phyloP scores from a whole-genome alignment of 2,329 filamentous ascomycete genomes.

The Pseudocercospora ulei region DNA sequence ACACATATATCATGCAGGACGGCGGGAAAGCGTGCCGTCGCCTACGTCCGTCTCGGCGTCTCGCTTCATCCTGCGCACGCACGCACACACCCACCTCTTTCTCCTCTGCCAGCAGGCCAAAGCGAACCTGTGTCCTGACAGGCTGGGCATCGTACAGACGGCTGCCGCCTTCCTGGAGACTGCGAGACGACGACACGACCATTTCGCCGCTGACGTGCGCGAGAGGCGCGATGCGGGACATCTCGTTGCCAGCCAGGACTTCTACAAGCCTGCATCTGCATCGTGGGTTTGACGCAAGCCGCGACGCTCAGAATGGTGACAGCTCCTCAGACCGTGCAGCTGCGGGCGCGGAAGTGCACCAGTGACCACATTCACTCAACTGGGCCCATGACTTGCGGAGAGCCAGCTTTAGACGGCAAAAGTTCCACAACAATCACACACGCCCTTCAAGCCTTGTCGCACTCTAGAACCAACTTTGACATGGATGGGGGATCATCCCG shows the following conservation, averaged over 20 bases:
- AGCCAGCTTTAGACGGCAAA: no score
- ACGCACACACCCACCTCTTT: conserved; percentile 8
- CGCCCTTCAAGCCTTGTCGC: no score
- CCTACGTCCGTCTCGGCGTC: background rate
- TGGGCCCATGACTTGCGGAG: no score
- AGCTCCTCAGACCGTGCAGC: conserved; percentile 2
- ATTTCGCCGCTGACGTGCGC: conserved; percentile 4
- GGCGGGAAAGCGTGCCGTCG: conserved; percentile 7
- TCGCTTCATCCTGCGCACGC: conserved; percentile 6
- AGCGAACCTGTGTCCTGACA: conserved; percentile 5
- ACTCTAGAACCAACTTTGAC: no score
- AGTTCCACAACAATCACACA: no score
- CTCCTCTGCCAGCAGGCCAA: conserved; percentile 11
- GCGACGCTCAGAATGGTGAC: conserved; percentile 8
- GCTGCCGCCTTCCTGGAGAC: conserved; percentile 7
- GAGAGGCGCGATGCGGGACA: conserved; percentile 1
- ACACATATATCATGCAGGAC: no score
- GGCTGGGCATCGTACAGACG: conserved; percentile 4
- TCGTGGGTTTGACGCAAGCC: conserved; percentile 14
- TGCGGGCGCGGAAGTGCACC: conserved; percentile 2
- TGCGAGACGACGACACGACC: background rate
- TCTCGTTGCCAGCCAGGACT: conserved; percentile 9
- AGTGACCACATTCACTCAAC: conserved; percentile 9
- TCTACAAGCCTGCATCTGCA: conserved; percentile 13
- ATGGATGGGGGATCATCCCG: no score